These are phyloP conservation scores for Physcomitrium patens DNA, from an alignment of 225 moss, liverwort and hornwort genomes.

Conservation along the genomic window DNA sequence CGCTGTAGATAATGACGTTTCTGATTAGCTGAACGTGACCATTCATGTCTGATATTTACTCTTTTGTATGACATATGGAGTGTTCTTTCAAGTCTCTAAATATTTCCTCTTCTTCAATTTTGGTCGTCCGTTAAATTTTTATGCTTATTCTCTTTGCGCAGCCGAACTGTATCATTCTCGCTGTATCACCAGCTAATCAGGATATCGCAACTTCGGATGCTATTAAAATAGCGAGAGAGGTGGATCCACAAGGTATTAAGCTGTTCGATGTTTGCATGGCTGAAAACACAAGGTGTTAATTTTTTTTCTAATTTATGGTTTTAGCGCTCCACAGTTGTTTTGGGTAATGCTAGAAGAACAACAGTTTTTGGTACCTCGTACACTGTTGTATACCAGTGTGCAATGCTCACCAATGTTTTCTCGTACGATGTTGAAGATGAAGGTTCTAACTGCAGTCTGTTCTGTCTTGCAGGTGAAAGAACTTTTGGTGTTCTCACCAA, in stretches of 20 bases:
- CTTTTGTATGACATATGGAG: neutral
- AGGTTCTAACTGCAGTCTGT: neutral
- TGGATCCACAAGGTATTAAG: conserved; percentile 56
- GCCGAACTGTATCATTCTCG: conserved; percentile 65
- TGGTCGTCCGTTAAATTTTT: no score
- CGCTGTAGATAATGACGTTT: neutral
- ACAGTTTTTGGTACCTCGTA: no score
- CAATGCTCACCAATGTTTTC: neutral
- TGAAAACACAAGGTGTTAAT: neutral
- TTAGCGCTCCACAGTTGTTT: neutral
- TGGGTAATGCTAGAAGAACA: neutral
- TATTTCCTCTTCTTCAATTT: no score
- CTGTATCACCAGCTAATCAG: conserved; percentile 67
- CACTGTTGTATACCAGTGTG: neutral
- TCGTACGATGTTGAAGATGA: neutral
- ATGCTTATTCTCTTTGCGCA: conserved; percentile 6
- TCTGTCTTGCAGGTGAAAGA: conserved; percentile 43
- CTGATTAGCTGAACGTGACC: conserved; percentile 5
- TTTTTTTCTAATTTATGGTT: neutral
- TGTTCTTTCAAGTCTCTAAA: no score
- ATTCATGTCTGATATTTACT: neutral
- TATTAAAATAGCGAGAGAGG: conserved; percentile 60
- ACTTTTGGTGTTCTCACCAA: conserved; percentile 61
- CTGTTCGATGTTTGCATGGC: conserved; percentile 2
- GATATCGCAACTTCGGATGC: conserved; percentile 73